These are phyloP conservation scores for Aspergillus glaucus DNA, from an alignment of 2,329 filamentous ascomycete species.

Conservation along the genomic window DNA sequence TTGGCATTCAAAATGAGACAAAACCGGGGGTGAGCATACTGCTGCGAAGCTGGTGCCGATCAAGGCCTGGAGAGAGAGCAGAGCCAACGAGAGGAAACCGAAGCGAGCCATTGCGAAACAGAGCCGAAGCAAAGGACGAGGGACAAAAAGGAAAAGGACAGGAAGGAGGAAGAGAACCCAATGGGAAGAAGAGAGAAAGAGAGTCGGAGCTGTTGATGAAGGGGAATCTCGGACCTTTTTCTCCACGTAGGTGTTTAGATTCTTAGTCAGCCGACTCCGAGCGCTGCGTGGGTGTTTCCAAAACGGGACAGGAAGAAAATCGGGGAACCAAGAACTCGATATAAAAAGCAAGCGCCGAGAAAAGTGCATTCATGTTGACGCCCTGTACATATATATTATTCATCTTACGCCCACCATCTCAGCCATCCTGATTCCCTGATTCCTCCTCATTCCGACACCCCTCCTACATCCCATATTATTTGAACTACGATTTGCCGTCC, in stretches of 20 bases:
- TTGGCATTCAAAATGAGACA: conserved; percentile 8
- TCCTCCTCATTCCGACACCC: neutral
- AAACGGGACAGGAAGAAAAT: neutral
- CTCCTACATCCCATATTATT: conserved; percentile 1
- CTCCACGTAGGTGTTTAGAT: conserved; percentile 21
- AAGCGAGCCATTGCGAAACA: conserved; percentile 61
- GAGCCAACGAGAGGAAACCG: conserved; percentile 64
- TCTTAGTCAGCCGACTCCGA: conserved; percentile 13
- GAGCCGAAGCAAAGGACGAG: conserved; percentile 9
- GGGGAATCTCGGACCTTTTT: conserved; percentile 8
- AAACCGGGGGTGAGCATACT: conserved; percentile 42
- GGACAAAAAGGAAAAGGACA: conserved; percentile 3
- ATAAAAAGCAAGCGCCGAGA: neutral
- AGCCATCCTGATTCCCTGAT: neutral
- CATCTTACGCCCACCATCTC: neutral
- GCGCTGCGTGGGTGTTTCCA: neutral
- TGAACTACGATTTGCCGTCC: conserved; percentile 3
- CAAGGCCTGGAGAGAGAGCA: conserved; percentile 64
- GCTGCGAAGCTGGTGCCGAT: conserved; percentile 57
- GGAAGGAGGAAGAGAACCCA: conserved; percentile 1
- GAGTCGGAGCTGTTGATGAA: conserved; percentile 1
- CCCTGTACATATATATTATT: too few species aligned
- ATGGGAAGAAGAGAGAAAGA: conserved; percentile 4
- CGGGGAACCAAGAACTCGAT: neutral
- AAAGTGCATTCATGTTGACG: too few species aligned